These are phyloP conservation scores for Jaltomata sinuosa DNA, from an alignment of 257 asterid species.

Conservation along the genomic window DNA sequence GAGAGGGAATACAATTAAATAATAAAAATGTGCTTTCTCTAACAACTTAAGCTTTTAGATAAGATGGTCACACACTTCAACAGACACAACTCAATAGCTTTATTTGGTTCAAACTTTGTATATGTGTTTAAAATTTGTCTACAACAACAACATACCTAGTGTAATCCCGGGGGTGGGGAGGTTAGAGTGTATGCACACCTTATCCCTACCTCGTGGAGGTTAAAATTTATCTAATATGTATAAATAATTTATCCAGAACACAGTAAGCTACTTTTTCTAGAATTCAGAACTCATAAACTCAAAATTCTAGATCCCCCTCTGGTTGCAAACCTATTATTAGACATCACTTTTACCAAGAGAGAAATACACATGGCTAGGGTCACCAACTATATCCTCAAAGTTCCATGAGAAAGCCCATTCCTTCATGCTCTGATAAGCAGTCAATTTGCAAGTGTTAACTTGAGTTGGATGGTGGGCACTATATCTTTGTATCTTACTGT, in stretches of 20 bases:
- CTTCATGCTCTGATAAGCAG: slow-evolving; percentile 31
- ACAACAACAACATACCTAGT: not conserved
- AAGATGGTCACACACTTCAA: not conserved
- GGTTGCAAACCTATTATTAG: not conserved
- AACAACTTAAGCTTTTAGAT: not conserved
- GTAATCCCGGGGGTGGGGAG: not conserved
- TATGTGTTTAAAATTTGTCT: not conserved
- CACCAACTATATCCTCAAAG: slow-evolving; percentile 22
- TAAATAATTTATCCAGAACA: not conserved
- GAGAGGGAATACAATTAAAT: too few relatives aligned
- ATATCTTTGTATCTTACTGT: slow-evolving; percentile 5
- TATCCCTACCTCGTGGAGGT: not conserved
- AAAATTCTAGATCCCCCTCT: not conserved
- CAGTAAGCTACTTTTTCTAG: not conserved
- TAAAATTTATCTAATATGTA: not conserved
- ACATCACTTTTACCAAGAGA: slow-evolving; percentile 29
- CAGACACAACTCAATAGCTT: not conserved
- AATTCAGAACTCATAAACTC: not conserved
- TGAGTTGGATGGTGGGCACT: slow-evolving; percentile 21
- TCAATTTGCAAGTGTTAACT: slow-evolving; percentile 17
- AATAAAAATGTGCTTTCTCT: not conserved
- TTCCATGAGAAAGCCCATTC: slow-evolving; percentile 45
- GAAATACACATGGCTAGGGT: slow-evolving; percentile 45
- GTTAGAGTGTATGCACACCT: not conserved
- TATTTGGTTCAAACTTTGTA: too few relatives aligned